Evolutionary conservation across 2,329 filamentous ascomycete species (phyloP).

Genomic region (Stagonosporopsis chrysanthemi): DNA sequence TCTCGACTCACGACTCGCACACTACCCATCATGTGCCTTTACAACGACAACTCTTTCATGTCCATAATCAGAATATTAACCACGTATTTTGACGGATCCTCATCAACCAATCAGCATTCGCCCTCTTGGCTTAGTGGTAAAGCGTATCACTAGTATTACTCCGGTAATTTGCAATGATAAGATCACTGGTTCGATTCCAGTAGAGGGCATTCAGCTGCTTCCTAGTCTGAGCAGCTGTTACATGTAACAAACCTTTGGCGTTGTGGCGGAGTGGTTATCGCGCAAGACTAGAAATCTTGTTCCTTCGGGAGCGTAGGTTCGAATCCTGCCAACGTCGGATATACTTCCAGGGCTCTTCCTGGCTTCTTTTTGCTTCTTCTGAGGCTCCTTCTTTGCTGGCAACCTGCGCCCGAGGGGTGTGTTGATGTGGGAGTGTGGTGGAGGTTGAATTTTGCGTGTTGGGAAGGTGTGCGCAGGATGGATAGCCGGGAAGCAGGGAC

Average conservation of each 20-base stretch:
- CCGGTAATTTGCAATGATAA: constrained; percentile 15
- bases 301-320: constrained; percentile 1
- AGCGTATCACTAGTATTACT: constrained; percentile 23
- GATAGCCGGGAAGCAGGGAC: not conserved
- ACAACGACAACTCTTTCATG: not conserved
- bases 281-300: constrained; percentile 1
- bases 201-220: constrained; percentile 14
- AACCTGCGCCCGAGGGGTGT: no score
- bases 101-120: constrained; percentile 10
- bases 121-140: constrained; percentile 25
- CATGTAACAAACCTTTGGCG: not conserved
- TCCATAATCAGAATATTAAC: not conserved
- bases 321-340: constrained; percentile 29
- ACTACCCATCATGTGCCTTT: not conserved
- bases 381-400: no score
- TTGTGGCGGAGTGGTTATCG: no score
- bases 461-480: not conserved
- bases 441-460: constrained; percentile 17
- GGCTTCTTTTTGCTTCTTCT: no score
- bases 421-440: no score
- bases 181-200: constrained; percentile 23
- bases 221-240: constrained; percentile 8
- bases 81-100: no score
- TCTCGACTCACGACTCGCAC: not conserved
- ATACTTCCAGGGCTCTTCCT: no score